Base-by-base conservation (phyloP, 768 basidiomycete genomes). In the Lentinula edodes region DNA sequence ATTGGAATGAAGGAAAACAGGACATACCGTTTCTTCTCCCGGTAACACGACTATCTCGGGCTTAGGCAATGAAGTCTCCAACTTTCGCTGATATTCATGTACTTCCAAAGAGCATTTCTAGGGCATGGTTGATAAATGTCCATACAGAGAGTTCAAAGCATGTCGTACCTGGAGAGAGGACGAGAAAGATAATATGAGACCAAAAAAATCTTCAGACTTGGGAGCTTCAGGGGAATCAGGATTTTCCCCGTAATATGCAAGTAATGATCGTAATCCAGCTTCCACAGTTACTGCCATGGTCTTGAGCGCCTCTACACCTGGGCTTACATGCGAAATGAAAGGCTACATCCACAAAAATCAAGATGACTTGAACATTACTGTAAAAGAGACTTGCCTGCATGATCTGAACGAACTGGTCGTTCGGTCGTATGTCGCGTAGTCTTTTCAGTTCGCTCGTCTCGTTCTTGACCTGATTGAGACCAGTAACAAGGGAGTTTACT, bases 171-270 rank as follows among this genome's bases (percentile, higher is more conserved):
- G 86, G 18, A 95, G 76, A 0, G 84, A 84, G 0, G 84, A 83
- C 0, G 88, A 89, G 72, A 94, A 93, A 0, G 86, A 82, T n/a
- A 83, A 77, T 51, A 94, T 80, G 59, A 87, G 73, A 0, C 80
- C 83, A 66, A 97, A 95, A 69, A 97, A 86, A 63, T 91, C 89
- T 70, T 95, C 95, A 0, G 90, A 83, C 67, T 88, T 92, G 2
- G 81, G 80, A 0, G 85, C 77, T 15, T 91, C 85, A 0, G 83
- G 77, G 0, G 83, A 76, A 55, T 86, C 82, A 1, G 85, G 82
- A 58, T 79, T 79, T 70, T 96, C 93, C 5, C 93, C 93, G 68
- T 88, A 96, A 75, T 90, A 97, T 0, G 67, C 61, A 6, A 91
- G 74, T 28, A 94, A 64, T 3, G 79, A 78, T 20, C 74, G 75